These are phyloP conservation scores for Penicillium sp. DNA, from an alignment of 2,329 filamentous ascomycete species.

Conservation along the genomic window DNA sequence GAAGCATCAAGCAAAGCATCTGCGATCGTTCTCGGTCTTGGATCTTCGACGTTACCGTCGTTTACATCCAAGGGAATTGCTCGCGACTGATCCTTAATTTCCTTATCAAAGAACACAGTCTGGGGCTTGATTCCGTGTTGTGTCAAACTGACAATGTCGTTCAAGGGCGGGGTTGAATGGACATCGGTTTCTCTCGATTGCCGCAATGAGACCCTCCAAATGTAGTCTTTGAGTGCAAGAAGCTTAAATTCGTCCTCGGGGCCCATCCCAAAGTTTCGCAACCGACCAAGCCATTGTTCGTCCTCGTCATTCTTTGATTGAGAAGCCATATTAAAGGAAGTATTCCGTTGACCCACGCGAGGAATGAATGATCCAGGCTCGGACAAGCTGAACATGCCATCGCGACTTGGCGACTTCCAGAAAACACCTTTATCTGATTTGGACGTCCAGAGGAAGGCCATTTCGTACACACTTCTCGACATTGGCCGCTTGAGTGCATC, in stretches of 20 bases:
- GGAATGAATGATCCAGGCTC: conserved; percentile 56
- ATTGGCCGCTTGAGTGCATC: conserved; percentile 82
- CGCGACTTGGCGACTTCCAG: conserved; percentile 74
- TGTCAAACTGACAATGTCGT: conserved; percentile 71
- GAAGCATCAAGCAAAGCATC: conserved; percentile 91
- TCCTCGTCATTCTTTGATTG: conserved; percentile 84
- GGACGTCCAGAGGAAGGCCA: conserved; percentile 80
- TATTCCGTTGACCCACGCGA: conserved; percentile 54
- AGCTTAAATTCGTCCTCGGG: conserved; percentile 87
- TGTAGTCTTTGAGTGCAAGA: conserved; percentile 80
- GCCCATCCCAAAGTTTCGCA: conserved; percentile 79
- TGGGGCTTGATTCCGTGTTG: conserved; percentile 76
- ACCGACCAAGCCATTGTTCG: conserved; percentile 82
- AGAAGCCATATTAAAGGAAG: conserved; percentile 54
- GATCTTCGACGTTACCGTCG: conserved; percentile 36
- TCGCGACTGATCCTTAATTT: conserved; percentile 52
- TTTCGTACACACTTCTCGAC: conserved; percentile 76
- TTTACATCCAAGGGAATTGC: conserved; percentile 27
- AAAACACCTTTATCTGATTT: conserved; percentile 80
- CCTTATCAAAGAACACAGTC: conserved; percentile 89
- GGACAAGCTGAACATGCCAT: conserved; percentile 68
- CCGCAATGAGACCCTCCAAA: conserved; percentile 79
- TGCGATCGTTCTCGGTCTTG: conserved; percentile 71
- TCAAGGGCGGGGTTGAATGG: conserved; percentile 51
- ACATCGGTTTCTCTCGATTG: conserved; percentile 56